Base-by-base conservation (phyloP, 257 asterid genomes). In the Parsonsia alboflavescens region DNA sequence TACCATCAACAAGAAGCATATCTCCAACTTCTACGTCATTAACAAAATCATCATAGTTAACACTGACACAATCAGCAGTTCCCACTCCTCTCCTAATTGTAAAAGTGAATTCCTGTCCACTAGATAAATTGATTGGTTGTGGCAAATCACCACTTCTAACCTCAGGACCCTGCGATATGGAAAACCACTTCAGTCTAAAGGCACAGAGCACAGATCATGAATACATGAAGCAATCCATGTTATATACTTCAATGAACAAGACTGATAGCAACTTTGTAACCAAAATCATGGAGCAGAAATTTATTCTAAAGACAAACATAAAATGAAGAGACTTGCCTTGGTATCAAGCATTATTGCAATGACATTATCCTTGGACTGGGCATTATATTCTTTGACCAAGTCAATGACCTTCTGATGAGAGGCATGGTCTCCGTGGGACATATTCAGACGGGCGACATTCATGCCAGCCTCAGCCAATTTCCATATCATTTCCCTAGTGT, bases 111-210 rank as follows among this genome's bases (percentile, higher is more conserved):
- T 92, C 99, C 81, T 95, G 97, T 73, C 98, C 99, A 71, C 91
- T 64, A 69, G 65, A 71, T 83, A 95, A 81, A 26, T 33, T 86
- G 81, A 91, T 86, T 44, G 99, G 99, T 77, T 95, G 98, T 62
- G 99, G 98, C 82, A 95, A 92, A 80, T 95, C 99, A 19, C 99
- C 99, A 76, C 98, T 92, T 79, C 99, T 89, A 77, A 95, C 99
- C 89, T 95, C 98, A 75, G 99, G 99, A 75, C 99, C 99, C 98
- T 95, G 96, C 76, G 82, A 86, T 68, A 72, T 78, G 58, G 33
- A 80, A 71, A 73, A 62, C 70, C 58, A 77, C 21, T 44, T 65
- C n/a, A 77, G 54, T 68, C 72, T 36, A 57, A 59, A 72, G 65
- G 56, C 61, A 65, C 28, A 75, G 8, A 68, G 46, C 68, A 65